Base-by-base conservation (phyloP, 352 stramenopile genomes). In the Phytophthora sp. region DNA sequence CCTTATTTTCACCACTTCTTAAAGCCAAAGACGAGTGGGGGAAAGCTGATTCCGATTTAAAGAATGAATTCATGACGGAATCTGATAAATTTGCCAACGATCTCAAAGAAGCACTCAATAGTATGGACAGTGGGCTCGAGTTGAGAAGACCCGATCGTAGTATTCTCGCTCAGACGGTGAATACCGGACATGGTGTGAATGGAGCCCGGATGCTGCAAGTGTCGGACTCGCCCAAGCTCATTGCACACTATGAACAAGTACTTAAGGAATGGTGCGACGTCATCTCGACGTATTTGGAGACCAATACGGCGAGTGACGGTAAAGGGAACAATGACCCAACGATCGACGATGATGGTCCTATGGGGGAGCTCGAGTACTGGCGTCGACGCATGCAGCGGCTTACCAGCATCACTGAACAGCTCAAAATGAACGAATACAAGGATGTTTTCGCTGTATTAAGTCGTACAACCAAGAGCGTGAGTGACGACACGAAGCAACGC, bases 331-430 rank as follows among this genome's bases (percentile, higher is more conserved):
- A 86, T 29, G 80, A 91, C 26, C 74, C 88, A 57, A 79, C 77
- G 45, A 90, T 90, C 18, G 83, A 96, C 20, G 90, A 97, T 60
- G 88, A 95, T 33, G 97, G 97, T 0, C 97, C 97, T 0, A 98
- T 98, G 79, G 96, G 92, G 7, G 97, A 99, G 77, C 89, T 99
- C 31, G 95, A 99, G 77, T 97, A 98, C 72, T 99, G 97, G 97
- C 81, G 96, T 9, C 83, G 89, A 29, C 86, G 96, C 50, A 99
- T 99, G 93, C 97, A 99, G 71, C 86, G 97, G 1, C 82, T 99
- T n/a, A 99, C 95, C n/a, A 99, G 93, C 54, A 99, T 99, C 74
- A 98, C 94, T 15, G 97, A 99, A 69, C 97, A 99, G 81, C 84
- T 99, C 45, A 99, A 98, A 73, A 94, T 97, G 66, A 97, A 96